Percentiles rank a stretch among this genome's conserved stretches.
Evolutionary conservation across 2,329 filamentous ascomycete species (phyloP).

Genomic region (Gnomoniopsis smithogilvyi): DNA sequence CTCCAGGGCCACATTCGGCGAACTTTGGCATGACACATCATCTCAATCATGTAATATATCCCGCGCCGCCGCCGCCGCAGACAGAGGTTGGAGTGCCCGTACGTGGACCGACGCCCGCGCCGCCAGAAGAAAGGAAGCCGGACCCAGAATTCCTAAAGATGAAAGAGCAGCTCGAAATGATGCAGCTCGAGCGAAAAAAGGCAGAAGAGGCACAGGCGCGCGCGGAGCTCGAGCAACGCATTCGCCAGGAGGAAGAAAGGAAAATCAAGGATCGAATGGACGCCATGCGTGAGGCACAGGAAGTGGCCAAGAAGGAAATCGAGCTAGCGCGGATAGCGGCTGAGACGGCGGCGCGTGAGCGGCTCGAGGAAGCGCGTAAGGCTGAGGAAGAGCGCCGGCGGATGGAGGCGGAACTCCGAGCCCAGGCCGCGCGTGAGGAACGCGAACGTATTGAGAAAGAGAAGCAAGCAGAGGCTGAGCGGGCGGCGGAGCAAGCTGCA

Average conservation of each 20-base stretch:
- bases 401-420: constrained; percentile 31
- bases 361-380: constrained; percentile 35
- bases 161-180: constrained; percentile 54
- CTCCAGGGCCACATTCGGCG: constrained; percentile 20
- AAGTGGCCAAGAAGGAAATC: constrained; percentile 44
- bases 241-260: constrained; percentile 43
- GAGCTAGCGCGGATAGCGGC: constrained; percentile 45
- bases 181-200: constrained; percentile 44
- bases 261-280: constrained; percentile 34
- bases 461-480: constrained; percentile 38
- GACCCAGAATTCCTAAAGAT: constrained; percentile 59
- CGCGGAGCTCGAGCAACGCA: constrained; percentile 41
- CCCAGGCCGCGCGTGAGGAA: constrained; percentile 30
- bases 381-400: constrained; percentile 32
- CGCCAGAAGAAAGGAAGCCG: constrained; percentile 33
- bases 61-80: constrained; percentile 38
- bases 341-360: constrained; percentile 38
- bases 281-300: constrained; percentile 37
- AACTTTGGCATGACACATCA: constrained; percentile 28
- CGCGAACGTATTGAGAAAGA: constrained; percentile 31
- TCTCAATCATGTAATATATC: constrained; percentile 38
- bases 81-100: constrained; percentile 38
- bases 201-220: constrained; percentile 43
- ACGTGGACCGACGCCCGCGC: constrained; percentile 35
- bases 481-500: constrained; percentile 41